Conservation (phyloP, 2,329 filamentous ascomycete genomes). For the Cytospora leucostoma region DNA sequence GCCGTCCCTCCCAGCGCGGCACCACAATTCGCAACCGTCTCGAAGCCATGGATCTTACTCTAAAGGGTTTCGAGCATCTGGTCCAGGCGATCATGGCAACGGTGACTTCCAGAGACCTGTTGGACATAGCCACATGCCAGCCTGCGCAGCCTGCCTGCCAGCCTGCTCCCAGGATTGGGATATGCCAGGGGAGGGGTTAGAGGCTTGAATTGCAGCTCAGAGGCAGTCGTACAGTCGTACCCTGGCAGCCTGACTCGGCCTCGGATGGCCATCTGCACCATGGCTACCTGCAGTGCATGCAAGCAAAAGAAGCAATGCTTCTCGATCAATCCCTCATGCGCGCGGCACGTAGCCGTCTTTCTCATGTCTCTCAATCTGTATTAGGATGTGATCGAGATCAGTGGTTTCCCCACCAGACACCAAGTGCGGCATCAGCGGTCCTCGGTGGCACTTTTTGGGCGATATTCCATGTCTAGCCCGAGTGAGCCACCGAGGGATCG, state of each 20-base stretch:
- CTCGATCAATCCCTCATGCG: background rate
- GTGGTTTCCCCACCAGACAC: background rate
- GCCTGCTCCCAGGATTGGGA: background rate
- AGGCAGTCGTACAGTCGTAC: background rate
- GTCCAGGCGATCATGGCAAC: background rate
- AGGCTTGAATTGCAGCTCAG: too few species aligned
- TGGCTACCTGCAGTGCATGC: background rate
- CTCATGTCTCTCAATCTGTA: constrained; percentile 3
- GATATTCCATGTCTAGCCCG: too few species aligned
- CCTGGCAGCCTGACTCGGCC: background rate
- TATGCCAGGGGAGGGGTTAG: too few species aligned
- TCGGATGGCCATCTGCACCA: background rate
- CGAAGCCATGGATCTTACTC: background rate
- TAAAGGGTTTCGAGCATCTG: background rate
- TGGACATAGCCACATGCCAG: background rate
- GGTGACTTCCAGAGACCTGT: background rate
- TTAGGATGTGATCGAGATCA: background rate
- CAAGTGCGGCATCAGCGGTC: background rate
- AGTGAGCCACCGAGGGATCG: too few species aligned
- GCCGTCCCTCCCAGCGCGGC: background rate
- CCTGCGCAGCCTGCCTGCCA: too few species aligned
- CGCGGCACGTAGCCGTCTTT: background rate
- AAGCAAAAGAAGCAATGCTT: background rate
- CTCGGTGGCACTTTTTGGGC: too few species aligned
- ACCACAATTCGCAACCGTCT: background rate